These are phyloP conservation scores for Phytophthora cactorum DNA, from an alignment of 352 stramenopile species.

Conservation along the genomic window DNA sequence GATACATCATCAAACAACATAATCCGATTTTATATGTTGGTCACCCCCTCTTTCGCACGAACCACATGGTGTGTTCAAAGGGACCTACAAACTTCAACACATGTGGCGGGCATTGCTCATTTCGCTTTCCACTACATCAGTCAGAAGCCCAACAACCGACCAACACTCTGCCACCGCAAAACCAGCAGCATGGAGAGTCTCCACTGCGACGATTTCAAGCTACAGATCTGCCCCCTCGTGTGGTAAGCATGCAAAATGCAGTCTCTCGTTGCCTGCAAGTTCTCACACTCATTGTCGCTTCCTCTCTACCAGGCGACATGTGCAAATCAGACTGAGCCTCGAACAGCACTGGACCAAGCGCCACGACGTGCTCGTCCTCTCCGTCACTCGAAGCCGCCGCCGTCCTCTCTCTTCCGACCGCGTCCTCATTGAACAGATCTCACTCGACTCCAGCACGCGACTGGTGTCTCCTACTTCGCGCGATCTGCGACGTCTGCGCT, in stretches of 20 bases:
- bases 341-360: constrained; percentile 9
- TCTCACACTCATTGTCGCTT: constrained; percentile 1
- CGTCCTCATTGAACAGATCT: constrained; percentile 6
- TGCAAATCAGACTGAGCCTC: constrained; percentile 11
- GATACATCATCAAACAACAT: neutral
- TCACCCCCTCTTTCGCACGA: constrained; percentile 3
- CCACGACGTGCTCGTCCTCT: neutral
- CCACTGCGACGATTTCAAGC: constrained; percentile 1
- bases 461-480: constrained; percentile 1
- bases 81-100: constrained; percentile 5
- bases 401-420: neutral
- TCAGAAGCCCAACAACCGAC: neutral
- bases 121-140: constrained; percentile 1
- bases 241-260: neutral
- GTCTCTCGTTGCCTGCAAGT: neutral
- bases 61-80: neutral
- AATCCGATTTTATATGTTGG: neutral
- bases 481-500: constrained; percentile 4
- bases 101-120: neutral
- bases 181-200: constrained; percentile 4
- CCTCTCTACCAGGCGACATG: neutral
- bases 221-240: constrained; percentile 2
- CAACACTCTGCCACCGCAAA: neutral
- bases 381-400: constrained; percentile 3
- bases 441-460: constrained; percentile 4